phyloP scores from a whole-genome alignment of 2,329 filamentous ascomycete genomes.

The Fonsecaea monophora region DNA sequence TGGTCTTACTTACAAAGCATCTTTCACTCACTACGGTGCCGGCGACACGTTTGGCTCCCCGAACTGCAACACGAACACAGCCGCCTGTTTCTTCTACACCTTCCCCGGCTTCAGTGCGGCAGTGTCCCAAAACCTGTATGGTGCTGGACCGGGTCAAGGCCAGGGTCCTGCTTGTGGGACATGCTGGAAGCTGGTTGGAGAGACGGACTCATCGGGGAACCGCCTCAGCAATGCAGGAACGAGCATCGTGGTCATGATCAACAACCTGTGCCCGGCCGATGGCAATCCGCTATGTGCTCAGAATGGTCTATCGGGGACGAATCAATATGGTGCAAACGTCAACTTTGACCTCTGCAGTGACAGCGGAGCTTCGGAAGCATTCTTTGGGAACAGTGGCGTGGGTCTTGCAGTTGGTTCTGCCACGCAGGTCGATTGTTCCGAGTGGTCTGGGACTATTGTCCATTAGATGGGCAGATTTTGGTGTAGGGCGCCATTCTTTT shows the following conservation, averaged over 20 bases:
- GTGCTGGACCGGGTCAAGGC: constrained; percentile 47
- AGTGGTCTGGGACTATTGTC: constrained; percentile 36
- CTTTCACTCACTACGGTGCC: constrained; percentile 47
- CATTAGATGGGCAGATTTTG: constrained; percentile 9
- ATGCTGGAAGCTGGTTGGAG: constrained; percentile 48
- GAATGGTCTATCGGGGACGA: constrained; percentile 43
- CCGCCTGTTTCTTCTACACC: constrained; percentile 47
- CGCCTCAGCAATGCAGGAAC: constrained; percentile 42
- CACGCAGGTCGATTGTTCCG: constrained; percentile 37
- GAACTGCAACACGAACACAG: constrained; percentile 48
- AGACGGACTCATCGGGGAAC: constrained; percentile 43
- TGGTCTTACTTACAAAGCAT: constrained; percentile 41
- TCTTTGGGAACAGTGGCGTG: constrained; percentile 44
- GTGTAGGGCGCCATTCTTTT: background rate
- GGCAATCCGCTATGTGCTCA: constrained; percentile 50
- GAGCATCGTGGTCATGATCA: constrained; percentile 49
- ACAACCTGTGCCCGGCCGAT: constrained; percentile 50
- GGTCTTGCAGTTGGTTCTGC: constrained; percentile 38
- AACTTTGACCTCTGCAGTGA: constrained; percentile 54
- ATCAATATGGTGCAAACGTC: constrained; percentile 50
- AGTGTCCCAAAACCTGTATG: constrained; percentile 49
- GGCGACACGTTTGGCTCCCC: constrained; percentile 44
- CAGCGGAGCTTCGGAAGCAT: constrained; percentile 45
- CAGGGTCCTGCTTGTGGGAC: constrained; percentile 50
- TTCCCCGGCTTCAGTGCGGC: constrained; percentile 48